Percentiles rank a stretch among this genome's conserved stretches.
These are phyloP conservation scores for Gymnopus androsaceus DNA, from an alignment of 1,284 basidiomycete genomes.

Conservation along the genomic window DNA sequence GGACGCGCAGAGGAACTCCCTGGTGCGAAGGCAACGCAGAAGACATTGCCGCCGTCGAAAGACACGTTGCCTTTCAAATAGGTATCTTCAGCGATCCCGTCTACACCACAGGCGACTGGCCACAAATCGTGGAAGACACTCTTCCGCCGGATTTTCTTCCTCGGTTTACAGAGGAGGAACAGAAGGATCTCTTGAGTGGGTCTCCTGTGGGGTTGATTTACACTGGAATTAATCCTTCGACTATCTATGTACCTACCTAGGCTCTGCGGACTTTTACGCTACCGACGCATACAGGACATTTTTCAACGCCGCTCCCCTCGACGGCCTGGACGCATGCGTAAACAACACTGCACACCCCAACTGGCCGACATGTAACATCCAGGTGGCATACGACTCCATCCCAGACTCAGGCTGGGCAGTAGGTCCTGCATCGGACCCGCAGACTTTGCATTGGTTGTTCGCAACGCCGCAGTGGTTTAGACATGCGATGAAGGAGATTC, in stretches of 20 bases:
- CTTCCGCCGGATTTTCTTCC: conserved; percentile 44
- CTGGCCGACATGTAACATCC: conserved; percentile 45
- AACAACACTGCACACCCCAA: conserved; percentile 40
- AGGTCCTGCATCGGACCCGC: conserved; percentile 43
- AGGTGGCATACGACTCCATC: conserved; percentile 21
- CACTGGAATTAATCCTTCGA: neutral
- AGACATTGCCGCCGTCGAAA: conserved; percentile 44
- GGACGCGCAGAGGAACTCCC: conserved; percentile 42
- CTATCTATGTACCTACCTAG: no score
- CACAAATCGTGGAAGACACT: conserved; percentile 45
- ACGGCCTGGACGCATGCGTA: conserved; percentile 42
- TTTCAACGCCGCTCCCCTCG: conserved; percentile 40
- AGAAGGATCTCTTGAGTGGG: conserved; percentile 40
- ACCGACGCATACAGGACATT: conserved; percentile 46
- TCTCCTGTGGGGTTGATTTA: neutral
- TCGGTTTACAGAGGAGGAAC: conserved; percentile 45
- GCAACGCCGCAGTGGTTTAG: conserved; percentile 44
- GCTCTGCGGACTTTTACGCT: conserved; percentile 50
- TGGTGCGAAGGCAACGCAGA: conserved; percentile 47
- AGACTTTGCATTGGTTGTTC: conserved; percentile 40
- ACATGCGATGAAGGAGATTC: conserved; percentile 35
- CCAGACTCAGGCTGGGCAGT: conserved; percentile 41
- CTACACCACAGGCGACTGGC: conserved; percentile 51
- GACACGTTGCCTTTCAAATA: conserved; percentile 48
- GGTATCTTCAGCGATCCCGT: conserved; percentile 47